Conservation (phyloP, 2,329 filamentous ascomycete species). For the Trichoderma harzianum region DNA sequence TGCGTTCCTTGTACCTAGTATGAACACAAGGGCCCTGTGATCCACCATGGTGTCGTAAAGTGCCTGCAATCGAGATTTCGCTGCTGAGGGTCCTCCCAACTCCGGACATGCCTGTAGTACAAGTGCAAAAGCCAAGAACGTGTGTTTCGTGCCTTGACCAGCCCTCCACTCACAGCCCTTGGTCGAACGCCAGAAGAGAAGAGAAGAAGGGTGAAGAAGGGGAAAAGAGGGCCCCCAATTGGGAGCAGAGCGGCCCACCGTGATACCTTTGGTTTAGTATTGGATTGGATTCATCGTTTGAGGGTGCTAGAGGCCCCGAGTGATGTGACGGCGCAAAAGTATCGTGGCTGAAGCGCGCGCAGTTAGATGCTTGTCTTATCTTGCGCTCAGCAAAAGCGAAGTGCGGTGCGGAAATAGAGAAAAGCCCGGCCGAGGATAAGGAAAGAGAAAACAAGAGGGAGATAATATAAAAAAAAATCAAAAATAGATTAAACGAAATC, state of each 20-base stretch:
- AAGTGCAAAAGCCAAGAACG: not conserved
- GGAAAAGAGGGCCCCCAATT: not conserved
- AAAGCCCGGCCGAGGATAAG: not conserved
- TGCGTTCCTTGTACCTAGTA: not conserved
- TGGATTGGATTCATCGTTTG: not conserved
- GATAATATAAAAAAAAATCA: not conserved
- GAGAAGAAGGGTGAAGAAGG: not conserved
- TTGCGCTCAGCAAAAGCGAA: not conserved
- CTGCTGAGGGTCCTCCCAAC: conserved; percentile 28
- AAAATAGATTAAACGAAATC: not conserved
- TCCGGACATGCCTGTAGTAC: not conserved
- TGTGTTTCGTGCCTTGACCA: not conserved
- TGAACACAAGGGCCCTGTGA: conserved; percentile 11
- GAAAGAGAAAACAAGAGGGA: not conserved
- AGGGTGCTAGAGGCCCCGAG: not conserved
- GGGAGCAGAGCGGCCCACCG: conserved; percentile 1
- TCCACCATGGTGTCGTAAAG: conserved; percentile 19
- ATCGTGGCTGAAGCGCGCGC: not conserved
- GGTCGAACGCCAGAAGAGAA: not conserved
- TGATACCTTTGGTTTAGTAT: not conserved
- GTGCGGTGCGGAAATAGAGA: not conserved
- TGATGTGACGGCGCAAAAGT: not conserved
- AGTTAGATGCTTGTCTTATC: not conserved
- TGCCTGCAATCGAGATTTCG: conserved; percentile 31
- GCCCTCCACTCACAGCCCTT: not conserved